Evolutionary conservation across 1,284 basidiomycete species (phyloP), one percentile per base, ranked within the genome.

Genomic region (Naganishia liquefaciens): DNA sequence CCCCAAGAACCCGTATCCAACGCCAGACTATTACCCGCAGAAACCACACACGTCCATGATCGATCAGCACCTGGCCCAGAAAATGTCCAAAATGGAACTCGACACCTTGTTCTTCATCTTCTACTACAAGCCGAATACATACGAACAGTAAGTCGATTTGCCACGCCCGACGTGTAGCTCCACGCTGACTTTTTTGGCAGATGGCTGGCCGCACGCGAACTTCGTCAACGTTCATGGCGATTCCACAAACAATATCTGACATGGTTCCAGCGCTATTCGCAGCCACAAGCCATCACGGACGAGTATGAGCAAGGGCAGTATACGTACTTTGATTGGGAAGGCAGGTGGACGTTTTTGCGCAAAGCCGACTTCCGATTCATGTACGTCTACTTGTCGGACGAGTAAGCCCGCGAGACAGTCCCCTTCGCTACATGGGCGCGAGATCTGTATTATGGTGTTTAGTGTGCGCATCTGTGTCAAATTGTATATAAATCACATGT

Each of bases 191-290:
- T 33, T 9, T 40, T 28, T 28, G 9, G 17, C 28, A 94, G 91
- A 79, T 97, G 89, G 80, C 86, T 98, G 55, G 95, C 96, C 1
- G 96, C 96, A 7, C 92, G 92, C 75, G 96, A 99, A 80, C 82
- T 99, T 68, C 99, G 99, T 81, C 87, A 91, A 67, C 95, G 98
- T 78, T 94, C 91, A 64, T 99, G 96, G 96, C 87, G 96, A 63
- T 99, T 99, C 84, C 96, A 99, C 79, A 92, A 97, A 71, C 98
- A 99, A 81, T 99, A 98, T 78, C 81, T 99, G 68, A 99, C 96
- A 43, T 99, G 96, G 96, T 99, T 99, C 86, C 96, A 99, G 79
- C 86, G 96, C 61, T 93, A 97, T 75, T 94, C 92, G 25, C 94
- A 99, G 77, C 96, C 96, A n/a, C 93, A 96, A 76, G 93, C 92